Conservation (phyloP, 345 rosid genomes). For the Salix purpurea region DNA sequence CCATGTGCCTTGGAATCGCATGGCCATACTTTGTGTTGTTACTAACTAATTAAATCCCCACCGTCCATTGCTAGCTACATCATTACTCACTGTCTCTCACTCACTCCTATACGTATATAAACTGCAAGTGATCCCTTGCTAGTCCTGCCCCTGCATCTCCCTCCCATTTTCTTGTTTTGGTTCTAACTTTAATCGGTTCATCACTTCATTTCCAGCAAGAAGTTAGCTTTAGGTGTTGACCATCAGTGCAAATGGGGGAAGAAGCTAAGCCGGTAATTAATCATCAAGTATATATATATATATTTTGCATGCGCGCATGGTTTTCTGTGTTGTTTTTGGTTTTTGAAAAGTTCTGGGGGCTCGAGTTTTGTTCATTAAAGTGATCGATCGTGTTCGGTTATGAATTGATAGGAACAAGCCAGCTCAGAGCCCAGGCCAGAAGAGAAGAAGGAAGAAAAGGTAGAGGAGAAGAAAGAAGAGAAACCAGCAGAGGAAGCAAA, state of each 20-base stretch:
- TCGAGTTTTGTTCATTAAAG: not conserved
- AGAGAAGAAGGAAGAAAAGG: slow-evolving; percentile 24
- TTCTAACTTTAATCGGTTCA: not conserved
- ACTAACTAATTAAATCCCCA: slow-evolving; percentile 18
- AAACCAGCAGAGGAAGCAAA: slow-evolving; percentile 17
- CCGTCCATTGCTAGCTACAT: slow-evolving; percentile 20
- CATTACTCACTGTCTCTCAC: not conserved
- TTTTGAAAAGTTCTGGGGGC: not conserved
- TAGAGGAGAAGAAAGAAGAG: slow-evolving; percentile 29
- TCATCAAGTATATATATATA: not conserved
- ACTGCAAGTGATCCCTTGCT: not conserved
- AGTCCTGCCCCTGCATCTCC: not conserved
- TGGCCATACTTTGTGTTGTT: slow-evolving; percentile 36
- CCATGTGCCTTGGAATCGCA: slow-evolving; percentile 58
- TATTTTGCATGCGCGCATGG: not conserved
- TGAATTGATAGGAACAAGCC: slow-evolving; percentile 23
- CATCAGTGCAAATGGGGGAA: slow-evolving; percentile 52
- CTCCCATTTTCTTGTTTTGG: not conserved
- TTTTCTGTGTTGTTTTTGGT: not conserved
- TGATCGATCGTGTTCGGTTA: not conserved
- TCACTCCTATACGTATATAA: slow-evolving; percentile 6
- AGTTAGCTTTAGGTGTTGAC: not conserved
- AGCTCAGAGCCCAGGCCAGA: slow-evolving; percentile 39
- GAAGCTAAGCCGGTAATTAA: slow-evolving; percentile 64
- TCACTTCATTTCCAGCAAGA: not conserved